Evolutionary conservation across 106 monocot species (phyloP), one percentile per base, ranked within the genome.

Genomic region (Acorus gramineus): DNA sequence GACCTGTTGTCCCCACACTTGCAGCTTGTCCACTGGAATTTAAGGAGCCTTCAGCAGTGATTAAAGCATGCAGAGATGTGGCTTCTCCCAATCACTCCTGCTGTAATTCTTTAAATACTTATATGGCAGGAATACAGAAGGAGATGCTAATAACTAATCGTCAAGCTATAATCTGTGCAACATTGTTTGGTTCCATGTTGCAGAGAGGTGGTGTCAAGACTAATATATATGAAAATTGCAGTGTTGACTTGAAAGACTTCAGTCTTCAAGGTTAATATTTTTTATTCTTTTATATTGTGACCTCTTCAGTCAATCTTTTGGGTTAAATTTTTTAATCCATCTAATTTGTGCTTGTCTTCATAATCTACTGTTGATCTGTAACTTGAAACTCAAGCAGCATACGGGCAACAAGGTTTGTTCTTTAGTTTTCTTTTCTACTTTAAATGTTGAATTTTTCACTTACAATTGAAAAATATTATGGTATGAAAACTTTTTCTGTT

Each of bases 71-170:
- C 63, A 71, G 85, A 44, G 71, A 74, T 62, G 44, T 65, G 62
- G 63, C 79, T 66, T 78, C 85, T 75, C 69, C 83, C 44, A 81
- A 80, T 62, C 71, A 76, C 12, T 73, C 72, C 13, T 98, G 96
- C 70, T 98, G 96, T 56, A 77, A 66, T 75, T 81, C 96, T 65
- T 75, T 98, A 64, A 74, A 80, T 69, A 58, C 64, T 52, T 98
- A 98, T 56, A 88, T 91, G 52, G 67, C 71, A 65, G 65, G 73
- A 7, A 63, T 90, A 58, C 91, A 91, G 55, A 98, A 87, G 61
- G 87, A 98, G 60, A 91, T 98, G 81, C 74, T 98, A 50, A 91
- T 98, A 83, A 98, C 96, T 81, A 98, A 98, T 78, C 82, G 79
- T 59, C 96, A 98, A 70, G 96, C 91, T 49, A 91, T 98, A 71